phyloP scores from a whole-genome alignment of 441 rosid species.

The Geranium incanum region DNA sequence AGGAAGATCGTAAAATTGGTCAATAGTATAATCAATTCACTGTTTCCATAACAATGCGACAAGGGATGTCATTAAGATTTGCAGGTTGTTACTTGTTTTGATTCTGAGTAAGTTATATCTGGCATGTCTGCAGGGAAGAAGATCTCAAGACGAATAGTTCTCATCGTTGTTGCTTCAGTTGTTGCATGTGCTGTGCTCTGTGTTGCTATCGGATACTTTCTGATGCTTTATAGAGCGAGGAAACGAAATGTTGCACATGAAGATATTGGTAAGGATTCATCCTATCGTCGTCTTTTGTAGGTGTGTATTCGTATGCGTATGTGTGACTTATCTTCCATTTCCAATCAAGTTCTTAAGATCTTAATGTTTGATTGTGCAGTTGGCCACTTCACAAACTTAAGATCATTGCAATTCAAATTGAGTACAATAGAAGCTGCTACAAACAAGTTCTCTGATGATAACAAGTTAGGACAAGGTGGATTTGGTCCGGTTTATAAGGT shows the following conservation, averaged over 20 bases:
- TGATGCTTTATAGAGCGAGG: conserved; percentile 10
- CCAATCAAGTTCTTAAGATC: not conserved
- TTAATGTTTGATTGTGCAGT: not conserved
- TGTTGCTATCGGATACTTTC: conserved; percentile 9
- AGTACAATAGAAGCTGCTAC: conserved; percentile 23
- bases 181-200: conserved; percentile 22
- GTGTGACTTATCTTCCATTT: too few species aligned
- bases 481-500: conserved; percentile 40
- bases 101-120: too few species aligned
- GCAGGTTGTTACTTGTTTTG: too few species aligned
- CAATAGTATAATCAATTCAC: not conserved
- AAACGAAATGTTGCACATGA: conserved; percentile 6
- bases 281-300: too few species aligned
- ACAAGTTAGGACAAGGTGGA: conserved; percentile 38
- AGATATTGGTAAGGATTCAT: conserved; percentile 20
- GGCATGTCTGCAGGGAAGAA: conserved; percentile 27
- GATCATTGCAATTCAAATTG: conserved; percentile 22
- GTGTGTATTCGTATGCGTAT: too few species aligned
- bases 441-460: conserved; percentile 25
- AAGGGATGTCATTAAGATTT: too few species aligned
- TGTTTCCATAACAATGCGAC: too few species aligned
- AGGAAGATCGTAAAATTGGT: too few species aligned
- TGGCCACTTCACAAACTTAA: conserved; percentile 15
- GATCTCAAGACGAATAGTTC: conserved; percentile 18
- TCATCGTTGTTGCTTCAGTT: conserved; percentile 23